Evolutionary conservation across 2,329 filamentous ascomycete species (phyloP), one percentile per base, ranked within the genome.

Genomic region (Colletotrichum sp.): DNA sequence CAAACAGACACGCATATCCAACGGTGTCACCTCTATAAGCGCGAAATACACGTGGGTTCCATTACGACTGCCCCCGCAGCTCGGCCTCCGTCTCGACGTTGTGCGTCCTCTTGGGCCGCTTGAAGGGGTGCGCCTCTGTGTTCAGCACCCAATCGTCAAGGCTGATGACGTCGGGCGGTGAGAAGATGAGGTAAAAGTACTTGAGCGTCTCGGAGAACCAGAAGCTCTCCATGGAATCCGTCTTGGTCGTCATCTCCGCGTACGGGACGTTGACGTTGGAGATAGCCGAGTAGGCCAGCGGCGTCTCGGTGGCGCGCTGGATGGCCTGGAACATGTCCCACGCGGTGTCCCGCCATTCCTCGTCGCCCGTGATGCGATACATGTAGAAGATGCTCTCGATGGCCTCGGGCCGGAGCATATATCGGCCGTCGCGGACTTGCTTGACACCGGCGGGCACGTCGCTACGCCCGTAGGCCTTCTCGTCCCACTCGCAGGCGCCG

Each of bases 121-220:
- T 84, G 21, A 90, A 78, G 1, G 90, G 89, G 79, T 91, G 90
- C 26, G 89, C 90, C 80, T 91, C 90, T 6, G 90, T 91, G 81
- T 91, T 91, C 63, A 93, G 84, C 69, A 95, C 93, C 86, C 90
- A 95, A 9, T 95, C 90, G 82, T 96, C 94, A 80, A 96, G 84
- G 83, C 89, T 93, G 34, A 95, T 86, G 26, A 92, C 81, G 15
- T 89, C 86, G 5, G 92, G 90, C 70, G 94, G 90, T 63, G 90
- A 91, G 79, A 95, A 96, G 21, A 95, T 89, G 72, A 95, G 84
- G 79, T 93, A 96, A 76, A 95, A 95, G 80, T 95, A 95, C 84
- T 95, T 96, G 78, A 95, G 84, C 55, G 93, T 96, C 87, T 96
- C 94, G 5, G 92, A 92, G 79, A 94, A 87, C 93, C 94, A 96